Evolutionary conservation across 75 land plant genomes (phyloP), one percentile per base, ranked within the genome.

Genomic region (Cunninghamia lanceolata): DNA sequence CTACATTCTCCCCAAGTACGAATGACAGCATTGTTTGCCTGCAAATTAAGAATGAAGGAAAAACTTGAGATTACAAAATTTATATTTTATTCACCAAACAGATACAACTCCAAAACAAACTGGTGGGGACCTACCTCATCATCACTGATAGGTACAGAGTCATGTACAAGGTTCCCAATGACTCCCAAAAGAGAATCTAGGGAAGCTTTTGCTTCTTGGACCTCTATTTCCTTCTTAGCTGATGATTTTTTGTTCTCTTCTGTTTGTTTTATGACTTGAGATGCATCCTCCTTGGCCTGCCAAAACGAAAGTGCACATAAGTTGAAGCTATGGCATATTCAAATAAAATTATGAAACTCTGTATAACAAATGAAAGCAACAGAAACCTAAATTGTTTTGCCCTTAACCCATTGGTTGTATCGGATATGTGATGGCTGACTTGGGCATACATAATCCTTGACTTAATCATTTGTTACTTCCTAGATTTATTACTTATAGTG

Each of bases 101-200:
- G 35, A 83, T 45, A 50, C 15, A 78, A 84, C 42, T 15, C n/a
- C 34, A 47, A 50, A 36, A 47, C 21, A n/a, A 32, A 86, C 19
- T 43, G 36, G 34, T 45, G 32, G 36, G 9, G 28, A 19, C 43
- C 21, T 56, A 98, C 99, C 96, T 98, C 99, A 83, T 98, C 95
- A 83, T 94, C 74, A 84, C 91, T 88, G 54, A 94, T 53, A 53
- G 99, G 99, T 38, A 98, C 99, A 45, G 97, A 95, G 87, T 98
- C 99, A 87, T 98, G 99, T 46, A 98, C 99, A 75, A 98, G 95
- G 80, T 98, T 98, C 46, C 99, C 99, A 86, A 98, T 87, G 14
- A 40, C 42, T 50, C 89, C 90, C 87, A 96, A 83, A 66, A 90
- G 92, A 46, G 86, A 81, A n/a, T 94, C 89, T 71, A 96, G 79